Evolutionary conservation across 495 filamentous ascomycete genomes (phyloP).

Genomic region (Friedmanniomyces simplex): DNA sequence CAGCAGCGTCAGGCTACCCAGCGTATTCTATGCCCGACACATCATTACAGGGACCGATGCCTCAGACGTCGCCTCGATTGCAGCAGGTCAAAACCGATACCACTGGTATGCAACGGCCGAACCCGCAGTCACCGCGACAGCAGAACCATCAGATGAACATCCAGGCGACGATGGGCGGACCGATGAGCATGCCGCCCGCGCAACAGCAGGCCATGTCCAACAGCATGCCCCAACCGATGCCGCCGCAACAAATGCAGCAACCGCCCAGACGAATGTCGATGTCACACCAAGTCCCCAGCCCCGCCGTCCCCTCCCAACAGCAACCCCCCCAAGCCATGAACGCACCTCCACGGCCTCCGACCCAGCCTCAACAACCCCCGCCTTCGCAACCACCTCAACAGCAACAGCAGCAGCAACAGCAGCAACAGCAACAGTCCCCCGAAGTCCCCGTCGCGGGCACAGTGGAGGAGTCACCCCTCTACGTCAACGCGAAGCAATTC

Average conservation of each 20-base stretch:
- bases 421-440: slow-evolving; percentile 70
- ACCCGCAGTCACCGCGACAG: slow-evolving; percentile 47
- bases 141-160: slow-evolving; percentile 8
- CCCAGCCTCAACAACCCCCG: slow-evolving; percentile 19
- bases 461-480: slow-evolving; percentile 87
- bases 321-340: slow-evolving; percentile 25
- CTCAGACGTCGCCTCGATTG: slow-evolving; percentile 51
- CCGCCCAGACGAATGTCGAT: slow-evolving; percentile 49
- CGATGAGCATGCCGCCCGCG: slow-evolving; percentile 9
- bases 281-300: slow-evolving; percentile 51
- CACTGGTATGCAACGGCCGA: slow-evolving; percentile 29
- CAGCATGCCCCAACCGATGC: slow-evolving; percentile 19
- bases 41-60: slow-evolving; percentile 35
- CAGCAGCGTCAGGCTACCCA: slow-evolving; percentile 52
- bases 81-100: slow-evolving; percentile 46
- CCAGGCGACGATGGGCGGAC: background rate
- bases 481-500: slow-evolving; percentile 98
- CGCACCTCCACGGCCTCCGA: slow-evolving; percentile 28
- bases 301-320: slow-evolving; percentile 47
- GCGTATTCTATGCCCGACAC: slow-evolving; percentile 44
- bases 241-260: slow-evolving; percentile 29
- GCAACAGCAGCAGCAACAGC: slow-evolving; percentile 42
- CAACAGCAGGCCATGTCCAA: slow-evolving; percentile 13
- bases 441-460: slow-evolving; percentile 59
- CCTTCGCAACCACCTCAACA: slow-evolving; percentile 33